Evolutionary conservation across 352 stramenopile species (phyloP), one percentile per base, ranked within the genome.

Genomic region (Blastocystis sp.): DNA sequence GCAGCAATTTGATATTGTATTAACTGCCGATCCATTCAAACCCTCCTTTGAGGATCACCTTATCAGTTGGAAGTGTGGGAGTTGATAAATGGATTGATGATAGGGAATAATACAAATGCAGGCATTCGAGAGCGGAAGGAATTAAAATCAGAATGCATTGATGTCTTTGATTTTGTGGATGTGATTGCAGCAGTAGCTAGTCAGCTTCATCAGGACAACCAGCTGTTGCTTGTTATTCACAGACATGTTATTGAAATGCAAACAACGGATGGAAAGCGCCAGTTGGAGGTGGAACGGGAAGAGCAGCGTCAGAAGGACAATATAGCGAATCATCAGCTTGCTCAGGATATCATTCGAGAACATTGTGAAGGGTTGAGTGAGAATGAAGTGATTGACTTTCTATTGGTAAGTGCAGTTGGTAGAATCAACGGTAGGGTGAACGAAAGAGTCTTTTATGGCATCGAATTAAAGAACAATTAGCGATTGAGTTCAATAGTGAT

Each of bases 151-250:
- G 42, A 58, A 21, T 5, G 21, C 14, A 39, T 80, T 7, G 27
- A 80, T 14, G 9, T 80, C 5, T 80, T 63, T 39, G 69, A 59
- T 16, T 80, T 80, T 27, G 46, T 80, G 14, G 27, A 80, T 42
- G 14, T 80, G 14, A 59, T 80, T 14, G 69, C 69, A 14, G 21
- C 21, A 27, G 46, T 37, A 11, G 39, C 69, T 6, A 63, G 16
- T 32, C 37, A 58, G 6, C 51, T 80, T 5, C 37, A 63, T 21
- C 43, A 80, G 27, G 69, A 80, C 43, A 80, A 80, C 7, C 37
- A 80, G n/a, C 27, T 80, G n/a, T 42, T 80, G 16, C 42, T 80
- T 21, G 6, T 80, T 12, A 21, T 80, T 29, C 69, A 80, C 24
- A 52, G 59, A 11, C 35, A 59, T 27, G 46, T 63, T 5, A n/a